Evolutionary conservation across 108 stramenopile species (phyloP).

Genomic region (Pseudonitzschia pungens): DNA sequence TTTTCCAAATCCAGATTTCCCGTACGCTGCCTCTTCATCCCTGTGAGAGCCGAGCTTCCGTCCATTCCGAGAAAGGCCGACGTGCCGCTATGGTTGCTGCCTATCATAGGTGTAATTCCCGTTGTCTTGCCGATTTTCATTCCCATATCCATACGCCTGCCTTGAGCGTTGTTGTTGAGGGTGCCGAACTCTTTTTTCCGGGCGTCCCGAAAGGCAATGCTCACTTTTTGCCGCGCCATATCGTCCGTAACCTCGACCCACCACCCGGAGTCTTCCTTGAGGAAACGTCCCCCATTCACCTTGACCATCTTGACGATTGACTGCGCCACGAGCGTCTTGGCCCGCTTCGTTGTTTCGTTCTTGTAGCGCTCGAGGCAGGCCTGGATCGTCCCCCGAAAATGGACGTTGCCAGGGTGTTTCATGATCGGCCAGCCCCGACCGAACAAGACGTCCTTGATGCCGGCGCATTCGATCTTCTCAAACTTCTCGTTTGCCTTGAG

Average conservation of each 20-base stretch:
- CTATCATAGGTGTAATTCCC: too few relatives aligned
- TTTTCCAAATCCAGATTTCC: too few relatives aligned
- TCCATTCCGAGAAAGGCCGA: too few relatives aligned
- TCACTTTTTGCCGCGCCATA: conserved; percentile 24
- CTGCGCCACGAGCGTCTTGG: conserved; percentile 12
- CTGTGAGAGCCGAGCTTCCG: too few relatives aligned
- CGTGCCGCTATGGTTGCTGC: too few relatives aligned
- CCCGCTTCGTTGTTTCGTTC: background rate
- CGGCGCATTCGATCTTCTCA: conserved; percentile 12
- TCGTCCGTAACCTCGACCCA: conserved; percentile 31
- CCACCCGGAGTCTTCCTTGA: conserved; percentile 7
- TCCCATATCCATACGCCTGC: too few relatives aligned
- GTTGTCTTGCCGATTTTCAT: too few relatives aligned
- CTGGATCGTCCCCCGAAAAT: conserved; percentile 19
- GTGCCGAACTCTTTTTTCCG: background rate
- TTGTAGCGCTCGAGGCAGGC: conserved; percentile 2
- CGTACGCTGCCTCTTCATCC: too few relatives aligned
- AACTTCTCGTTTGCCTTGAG: background rate
- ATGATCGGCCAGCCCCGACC: conserved; percentile 33
- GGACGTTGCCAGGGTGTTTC: conserved; percentile 33
- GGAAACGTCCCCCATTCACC: conserved; percentile 14
- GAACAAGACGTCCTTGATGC: conserved; percentile 25
- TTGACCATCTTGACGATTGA: conserved; percentile 24
- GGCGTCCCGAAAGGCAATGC: conserved; percentile 23
- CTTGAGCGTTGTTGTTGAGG: too few relatives aligned